A percentile compares a stretch with the other conserved stretches of the same genome.
Conservation (phyloP, 768 basidiomycete species). For the Leccinellum luteum region DNA sequence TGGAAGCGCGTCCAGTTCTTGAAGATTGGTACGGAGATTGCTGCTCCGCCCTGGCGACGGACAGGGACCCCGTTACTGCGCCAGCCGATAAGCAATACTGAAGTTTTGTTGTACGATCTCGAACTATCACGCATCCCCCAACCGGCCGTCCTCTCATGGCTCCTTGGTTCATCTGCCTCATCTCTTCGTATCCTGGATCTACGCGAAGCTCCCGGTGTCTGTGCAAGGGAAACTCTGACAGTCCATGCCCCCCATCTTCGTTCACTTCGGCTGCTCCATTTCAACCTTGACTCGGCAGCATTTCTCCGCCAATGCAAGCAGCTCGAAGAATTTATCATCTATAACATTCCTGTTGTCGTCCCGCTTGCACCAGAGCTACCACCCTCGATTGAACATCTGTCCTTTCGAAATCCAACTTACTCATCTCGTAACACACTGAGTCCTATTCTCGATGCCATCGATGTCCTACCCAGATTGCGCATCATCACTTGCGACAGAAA, state of each 20-base stretch:
- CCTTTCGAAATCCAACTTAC: constrained; percentile 32
- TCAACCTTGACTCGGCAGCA: constrained; percentile 30
- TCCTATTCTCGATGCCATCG: constrained; percentile 32
- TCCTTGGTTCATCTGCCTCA: constrained; percentile 34
- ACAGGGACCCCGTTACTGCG: constrained; percentile 12
- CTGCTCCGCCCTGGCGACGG: constrained; percentile 31
- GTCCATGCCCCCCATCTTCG: constrained; percentile 35
- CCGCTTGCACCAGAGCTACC: constrained; percentile 35
- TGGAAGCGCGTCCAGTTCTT: constrained; percentile 40
- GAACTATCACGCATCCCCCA: constrained; percentile 34
- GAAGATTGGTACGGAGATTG: constrained; percentile 38
- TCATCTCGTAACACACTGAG: constrained; percentile 22
- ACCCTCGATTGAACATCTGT: constrained; percentile 39
- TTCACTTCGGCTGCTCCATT: constrained; percentile 42
- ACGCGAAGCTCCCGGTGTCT: constrained; percentile 33
- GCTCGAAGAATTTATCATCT: constrained; percentile 40
- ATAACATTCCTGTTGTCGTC: constrained; percentile 35
- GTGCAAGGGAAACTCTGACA: constrained; percentile 25
- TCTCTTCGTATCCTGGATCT: constrained; percentile 42
- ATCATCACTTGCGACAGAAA: constrained; percentile 37
- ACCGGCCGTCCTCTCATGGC: constrained; percentile 35
- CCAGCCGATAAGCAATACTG: neutral
- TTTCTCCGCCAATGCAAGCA: constrained; percentile 36
- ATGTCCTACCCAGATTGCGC: constrained; percentile 33
- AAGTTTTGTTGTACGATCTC: constrained; percentile 40